Evolutionary conservation across 768 basidiomycete species (phyloP).

Genomic region (Cystobasidium ongulense): DNA sequence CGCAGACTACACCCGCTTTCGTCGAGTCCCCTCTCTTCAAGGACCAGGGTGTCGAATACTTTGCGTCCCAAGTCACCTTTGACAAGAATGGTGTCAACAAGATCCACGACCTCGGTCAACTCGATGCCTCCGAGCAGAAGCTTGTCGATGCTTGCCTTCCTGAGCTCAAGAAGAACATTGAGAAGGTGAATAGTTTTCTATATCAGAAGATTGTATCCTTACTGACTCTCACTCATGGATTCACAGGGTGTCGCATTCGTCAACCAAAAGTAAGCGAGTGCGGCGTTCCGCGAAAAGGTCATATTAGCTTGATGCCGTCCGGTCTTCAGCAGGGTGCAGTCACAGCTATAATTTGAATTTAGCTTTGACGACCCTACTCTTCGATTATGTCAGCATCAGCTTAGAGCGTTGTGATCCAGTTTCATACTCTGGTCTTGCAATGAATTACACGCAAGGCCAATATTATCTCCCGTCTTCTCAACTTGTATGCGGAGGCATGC

Average conservation of each 20-base stretch:
- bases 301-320: background rate
- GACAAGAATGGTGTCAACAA: constrained; percentile 83
- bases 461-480: no score
- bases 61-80: constrained; percentile 88
- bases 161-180: constrained; percentile 59
- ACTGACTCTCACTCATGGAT: background rate
- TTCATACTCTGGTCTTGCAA: no score
- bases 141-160: constrained; percentile 79
- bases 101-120: constrained; percentile 72
- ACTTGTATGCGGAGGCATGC: no score
- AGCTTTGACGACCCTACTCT: no score
- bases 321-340: no score
- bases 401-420: no score
- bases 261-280: background rate
- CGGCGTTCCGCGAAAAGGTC: background rate
- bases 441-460: no score
- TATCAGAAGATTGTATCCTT: background rate
- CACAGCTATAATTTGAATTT: no score
- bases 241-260: constrained; percentile 9
- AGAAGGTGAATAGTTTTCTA: constrained; percentile 8
- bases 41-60: constrained; percentile 81
- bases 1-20: constrained; percentile 39
- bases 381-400: no score
- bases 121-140: constrained; percentile 74
- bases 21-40: constrained; percentile 81